Percentiles rank a stretch among this genome's conserved stretches.
Conservation (phyloP, 2,329 filamentous ascomycete genomes). For the Aspergillus luchuensis region DNA sequence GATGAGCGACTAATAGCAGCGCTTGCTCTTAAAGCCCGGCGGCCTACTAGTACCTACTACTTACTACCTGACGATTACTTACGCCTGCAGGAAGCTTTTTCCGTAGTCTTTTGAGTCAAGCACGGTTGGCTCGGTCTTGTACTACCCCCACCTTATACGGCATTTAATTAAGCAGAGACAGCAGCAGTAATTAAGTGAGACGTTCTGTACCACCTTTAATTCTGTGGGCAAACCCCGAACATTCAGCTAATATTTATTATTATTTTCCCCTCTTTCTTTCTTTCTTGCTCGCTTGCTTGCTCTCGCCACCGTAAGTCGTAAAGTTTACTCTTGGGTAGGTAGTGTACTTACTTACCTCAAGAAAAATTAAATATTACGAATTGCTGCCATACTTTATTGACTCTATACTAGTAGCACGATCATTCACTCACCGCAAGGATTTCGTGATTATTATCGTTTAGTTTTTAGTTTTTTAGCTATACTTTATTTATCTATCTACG, state of each 20-base stretch:
- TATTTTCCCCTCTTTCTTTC: too few relatives aligned
- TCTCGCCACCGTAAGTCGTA: slow-evolving; percentile 6
- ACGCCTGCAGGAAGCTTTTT: slow-evolving; percentile 16
- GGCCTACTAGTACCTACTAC: too few relatives aligned
- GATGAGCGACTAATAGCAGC: slow-evolving; percentile 2
- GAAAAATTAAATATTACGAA: too few relatives aligned
- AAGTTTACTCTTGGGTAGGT: not conserved
- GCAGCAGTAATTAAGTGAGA: slow-evolving; percentile 11
- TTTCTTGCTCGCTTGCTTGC: too few relatives aligned
- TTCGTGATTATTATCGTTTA: not conserved
- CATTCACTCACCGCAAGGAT: not conserved
- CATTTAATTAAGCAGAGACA: slow-evolving; percentile 7
- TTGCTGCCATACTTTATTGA: not conserved
- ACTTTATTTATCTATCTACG: not conserved
- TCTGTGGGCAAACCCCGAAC: not conserved
- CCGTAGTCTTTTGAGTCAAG: slow-evolving; percentile 8
- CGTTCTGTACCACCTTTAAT: not conserved
- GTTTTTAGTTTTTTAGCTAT: not conserved
- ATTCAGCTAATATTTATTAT: too few relatives aligned
- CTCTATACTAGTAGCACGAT: not conserved
- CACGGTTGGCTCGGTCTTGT: slow-evolving; percentile 4
- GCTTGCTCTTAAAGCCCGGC: not conserved
- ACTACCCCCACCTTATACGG: slow-evolving; percentile 5
- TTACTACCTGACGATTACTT: not conserved
- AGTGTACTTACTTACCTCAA: too few relatives aligned